Base-by-base conservation (phyloP, 768 basidiomycete genomes). In the Boletus patriciae region DNA sequence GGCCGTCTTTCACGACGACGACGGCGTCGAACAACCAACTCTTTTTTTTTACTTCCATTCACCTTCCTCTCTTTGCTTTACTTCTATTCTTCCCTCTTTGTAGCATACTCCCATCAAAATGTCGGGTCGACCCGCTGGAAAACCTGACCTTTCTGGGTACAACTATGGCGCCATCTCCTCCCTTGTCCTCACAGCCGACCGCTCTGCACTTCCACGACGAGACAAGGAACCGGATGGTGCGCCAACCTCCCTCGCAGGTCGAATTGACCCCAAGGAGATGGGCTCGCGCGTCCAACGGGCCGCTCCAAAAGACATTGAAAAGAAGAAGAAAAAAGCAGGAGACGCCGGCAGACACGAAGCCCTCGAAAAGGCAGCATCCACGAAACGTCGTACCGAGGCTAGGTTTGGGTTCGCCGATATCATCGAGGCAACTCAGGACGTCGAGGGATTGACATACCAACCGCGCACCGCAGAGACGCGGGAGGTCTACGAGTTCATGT, bases 151-250 rank as follows among this genome's bases (percentile, higher is more conserved):
- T 65, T 93, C 92, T 59, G 86, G 85, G 43, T 98, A 94, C 84
- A 97, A 97, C 78, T 98, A 98, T 81, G 86, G 89, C 45, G 92
- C 92, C 52, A 95, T 98, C 69, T 93, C 93, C 29, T 94, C 92
- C 21, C 83, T 98, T 43, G 96, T 98, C 44, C 80, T 98, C 67
- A 94, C 91, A n/a, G 92, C 96, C 13, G 89, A 92, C 76, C 80
- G 87, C 52, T 88, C 90, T 50, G 82, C 80, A 2, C 76, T 93
- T 49, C 91, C 91, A 19, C 82, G 93, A 46, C 81, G 94, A 60
- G 92, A 95, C 80, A 91, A 91, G 76, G 96, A 99, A 71, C 95
- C 95, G 8, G 94, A 97, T 78, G 96, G 97, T 60, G 92, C 94
- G 9, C 92, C 95, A 11, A 95, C 95, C 16, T 88, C 94, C 3